Evolutionary conservation across 345 rosid species (phyloP).

Genomic region (Syzygium oleosum): DNA sequence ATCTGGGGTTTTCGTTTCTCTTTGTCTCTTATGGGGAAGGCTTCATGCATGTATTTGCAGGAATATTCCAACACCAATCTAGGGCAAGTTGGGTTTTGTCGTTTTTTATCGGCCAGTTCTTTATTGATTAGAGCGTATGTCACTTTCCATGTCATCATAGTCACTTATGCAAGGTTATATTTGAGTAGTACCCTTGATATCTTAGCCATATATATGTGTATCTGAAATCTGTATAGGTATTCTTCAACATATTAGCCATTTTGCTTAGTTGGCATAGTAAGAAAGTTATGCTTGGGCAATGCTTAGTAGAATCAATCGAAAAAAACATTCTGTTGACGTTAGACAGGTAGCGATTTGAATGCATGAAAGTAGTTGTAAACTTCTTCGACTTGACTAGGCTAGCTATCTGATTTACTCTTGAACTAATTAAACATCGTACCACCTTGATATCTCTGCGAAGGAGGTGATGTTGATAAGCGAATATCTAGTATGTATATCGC

Average conservation of each 20-base stretch:
- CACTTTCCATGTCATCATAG: not conserved
- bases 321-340: not conserved
- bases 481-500: no score
- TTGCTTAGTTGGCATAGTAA: not conserved
- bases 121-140: not conserved
- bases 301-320: not conserved
- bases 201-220: not conserved
- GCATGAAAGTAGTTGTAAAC: not conserved
- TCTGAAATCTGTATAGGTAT: not conserved
- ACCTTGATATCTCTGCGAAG: not conserved
- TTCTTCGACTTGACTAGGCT: not conserved
- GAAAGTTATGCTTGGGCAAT: not conserved
- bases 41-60: not conserved
- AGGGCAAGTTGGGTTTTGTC: not conserved
- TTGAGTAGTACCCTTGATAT: not conserved
- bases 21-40: not conserved
- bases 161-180: not conserved
- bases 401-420: not conserved
- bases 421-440: not conserved
- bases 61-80: not conserved
- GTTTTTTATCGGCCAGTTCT: not conserved
- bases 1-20: not conserved
- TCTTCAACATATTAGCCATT: not conserved
- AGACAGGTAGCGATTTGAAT: not conserved
- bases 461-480: not conserved